Conservation (phyloP, 2,329 filamentous ascomycete species). For the Colletotrichum eremochloae region DNA sequence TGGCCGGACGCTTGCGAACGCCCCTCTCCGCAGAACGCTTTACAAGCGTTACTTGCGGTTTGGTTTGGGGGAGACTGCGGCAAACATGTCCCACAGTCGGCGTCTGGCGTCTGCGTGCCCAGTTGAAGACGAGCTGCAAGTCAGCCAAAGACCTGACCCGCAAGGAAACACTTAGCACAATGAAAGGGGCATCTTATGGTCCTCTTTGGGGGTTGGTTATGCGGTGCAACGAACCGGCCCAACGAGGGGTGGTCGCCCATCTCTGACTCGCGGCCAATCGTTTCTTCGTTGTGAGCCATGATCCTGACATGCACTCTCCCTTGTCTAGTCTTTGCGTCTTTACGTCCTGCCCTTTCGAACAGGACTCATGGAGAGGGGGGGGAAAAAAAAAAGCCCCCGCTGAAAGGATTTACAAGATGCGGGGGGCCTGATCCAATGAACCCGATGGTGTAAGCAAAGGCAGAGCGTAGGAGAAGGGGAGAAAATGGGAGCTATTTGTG, state of each 20-base stretch:
- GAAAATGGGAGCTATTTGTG: conserved; percentile 23
- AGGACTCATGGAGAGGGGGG: background rate
- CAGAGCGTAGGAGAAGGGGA: background rate
- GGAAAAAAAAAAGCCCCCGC: background rate
- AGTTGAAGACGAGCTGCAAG: background rate
- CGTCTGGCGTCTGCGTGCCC: conserved; percentile 3
- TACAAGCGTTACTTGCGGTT: background rate
- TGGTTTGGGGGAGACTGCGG: background rate
- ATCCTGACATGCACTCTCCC: conserved; percentile 14
- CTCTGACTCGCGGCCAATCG: conserved; percentile 23
- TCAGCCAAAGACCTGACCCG: too few species aligned
- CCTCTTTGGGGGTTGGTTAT: background rate
- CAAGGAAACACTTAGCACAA: background rate
- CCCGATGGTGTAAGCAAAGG: background rate
- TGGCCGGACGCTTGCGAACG: background rate
- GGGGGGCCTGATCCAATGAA: conserved; percentile 14
- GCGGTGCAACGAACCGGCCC: conserved; percentile 10
- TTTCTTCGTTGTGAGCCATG: conserved; percentile 10
- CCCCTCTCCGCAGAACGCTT: background rate
- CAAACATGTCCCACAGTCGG: background rate
- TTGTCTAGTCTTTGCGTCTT: conserved; percentile 11
- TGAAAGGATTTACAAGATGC: conserved; percentile 20
- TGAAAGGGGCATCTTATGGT: background rate
- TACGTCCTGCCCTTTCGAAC: conserved; percentile 18
- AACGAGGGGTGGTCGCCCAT: background rate